Evolutionary conservation across 1,139 yeast genomes (phyloP), one percentile per base, ranked within the genome.

Genomic region (Kurtzmaniella quercitrusa): DNA sequence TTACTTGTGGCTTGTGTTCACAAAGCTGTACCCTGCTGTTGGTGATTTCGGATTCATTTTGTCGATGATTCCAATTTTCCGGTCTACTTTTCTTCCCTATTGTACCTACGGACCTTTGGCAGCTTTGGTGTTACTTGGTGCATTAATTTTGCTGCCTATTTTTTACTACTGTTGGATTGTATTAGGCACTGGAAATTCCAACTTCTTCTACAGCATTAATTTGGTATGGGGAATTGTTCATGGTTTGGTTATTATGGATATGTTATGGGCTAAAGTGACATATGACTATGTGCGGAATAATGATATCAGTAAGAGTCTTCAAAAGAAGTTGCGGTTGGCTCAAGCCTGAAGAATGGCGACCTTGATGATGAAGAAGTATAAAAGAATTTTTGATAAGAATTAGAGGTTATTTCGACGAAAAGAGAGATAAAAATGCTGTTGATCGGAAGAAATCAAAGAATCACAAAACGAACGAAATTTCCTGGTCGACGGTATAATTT

Each of bases 151-250:
- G 40, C 82, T 95, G 2, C 98, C 98, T 0, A 83, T 89, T 9
- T 93, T 93, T 60, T 89, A 89, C 67, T 89, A 88, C 60, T 76
- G 94, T 50, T 93, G 99, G 99, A 88, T 93, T 51, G 87, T 85
- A 43, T 73, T 88, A 47, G 97, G 97, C 12, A 88, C 94, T 23
- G 99, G 98, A 20, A 93, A 93, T 65, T 84, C 97, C 47, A 93
- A 93, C 65, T 93, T 93, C 69, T 93, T 89, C 68, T 93, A 91
- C 67, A 96, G 98, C 42, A 86, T 93, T 53, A 88, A 94, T 18
- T 73, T 93, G 49, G 86, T 85, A 3, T 86, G 91, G 66, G 84
- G 88, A 0, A 68, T 82, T 14, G 88, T 89, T 2, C 76, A 89
- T 53, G 80, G 82, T 0, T 63, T 88, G 30, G 69, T 88, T 2